Evolutionary conservation across 345 rosid genomes (phyloP), one percentile per base, ranked within the genome.

Genomic region (Populus pruinosa): DNA sequence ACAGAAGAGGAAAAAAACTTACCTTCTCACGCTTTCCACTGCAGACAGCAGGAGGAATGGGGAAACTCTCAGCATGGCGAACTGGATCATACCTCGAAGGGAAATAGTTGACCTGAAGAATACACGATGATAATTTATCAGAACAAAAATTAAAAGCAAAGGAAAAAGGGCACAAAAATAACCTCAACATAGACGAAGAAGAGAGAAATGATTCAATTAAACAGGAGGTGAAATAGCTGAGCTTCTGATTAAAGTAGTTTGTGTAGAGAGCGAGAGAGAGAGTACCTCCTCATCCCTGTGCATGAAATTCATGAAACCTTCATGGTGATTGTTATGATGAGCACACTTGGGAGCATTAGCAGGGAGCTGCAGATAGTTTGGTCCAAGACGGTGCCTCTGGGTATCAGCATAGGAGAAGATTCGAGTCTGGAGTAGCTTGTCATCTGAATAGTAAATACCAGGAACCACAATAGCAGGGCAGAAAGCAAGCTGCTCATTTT

Each of bases 381-480:
- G 99, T 79, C 98, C 98, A 65, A 96, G 98, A 49, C 99, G 97
- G 85, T 96, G 97, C 82, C 99, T 91, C 84, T 96, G 99, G 53
- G 98, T 96, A 83, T 96, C 99, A 29, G 94, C 27, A 72, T 96
- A 96, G 18, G 99, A 89, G 78, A 96, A 96, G 83, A 94, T 80
- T 25, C 98, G 84, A 80, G 87, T 86, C 88, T 94, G 99, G 71
- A 96, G 98, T 69, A 92, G 69, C 79, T 96, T 96, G 82, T 96
- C 99, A 78, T 96, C 89, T 10, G 99, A 94, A 78, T 89, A 96
- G 70, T 90, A 85, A 73, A 96, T 67, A 20, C 99, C 98, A 68
- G 99, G 99, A 81, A 96, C 98, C 74, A 94, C 88, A 89, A 89
- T 79, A 70, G 90, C 92, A 77, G 99, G 99, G 86, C 94, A 91